These are phyloP conservation scores for Ganoderma meredithae DNA, from an alignment of 1,284 basidiomycete genomes.

Conservation along the genomic window DNA sequence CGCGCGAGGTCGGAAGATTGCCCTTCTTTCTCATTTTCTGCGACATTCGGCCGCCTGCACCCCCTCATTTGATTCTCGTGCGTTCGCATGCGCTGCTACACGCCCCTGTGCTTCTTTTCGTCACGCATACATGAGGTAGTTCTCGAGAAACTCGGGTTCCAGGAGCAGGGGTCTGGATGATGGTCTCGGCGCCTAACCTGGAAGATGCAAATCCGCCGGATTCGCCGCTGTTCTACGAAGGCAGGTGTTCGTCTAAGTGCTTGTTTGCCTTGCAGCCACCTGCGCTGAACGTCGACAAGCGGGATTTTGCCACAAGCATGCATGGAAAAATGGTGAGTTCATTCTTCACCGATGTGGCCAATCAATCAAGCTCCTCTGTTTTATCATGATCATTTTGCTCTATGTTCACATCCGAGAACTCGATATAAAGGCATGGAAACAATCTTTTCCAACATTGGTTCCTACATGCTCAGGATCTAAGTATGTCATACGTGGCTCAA, in stretches of 20 bases:
- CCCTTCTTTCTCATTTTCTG: conserved; percentile 23
- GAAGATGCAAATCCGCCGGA: conserved; percentile 19
- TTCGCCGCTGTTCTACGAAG: not conserved
- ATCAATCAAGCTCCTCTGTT: not conserved
- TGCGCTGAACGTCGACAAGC: not conserved
- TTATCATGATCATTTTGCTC: not conserved
- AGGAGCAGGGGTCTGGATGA: not conserved
- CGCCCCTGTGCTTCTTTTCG: not conserved
- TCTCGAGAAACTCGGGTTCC: not conserved
- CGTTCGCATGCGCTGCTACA: not conserved
- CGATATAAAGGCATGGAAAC: not conserved
- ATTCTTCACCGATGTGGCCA: not conserved
- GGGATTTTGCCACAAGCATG: not conserved
- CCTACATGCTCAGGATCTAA: not conserved
- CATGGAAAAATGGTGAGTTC: not conserved
- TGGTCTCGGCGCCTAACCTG: conserved; percentile 17
- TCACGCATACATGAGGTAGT: not conserved
- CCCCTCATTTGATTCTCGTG: not conserved
- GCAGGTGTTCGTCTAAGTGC: not conserved
- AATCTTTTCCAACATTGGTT: not conserved
- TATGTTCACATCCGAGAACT: not conserved
- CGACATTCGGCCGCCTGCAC: conserved; percentile 3
- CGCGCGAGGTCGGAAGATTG: conserved; percentile 35
- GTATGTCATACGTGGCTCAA: not conserved
- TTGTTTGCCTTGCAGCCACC: not conserved